These are phyloP conservation scores for Xylaria arbuscula DNA, from an alignment of 2,329 filamentous ascomycete genomes.

Conservation along the genomic window DNA sequence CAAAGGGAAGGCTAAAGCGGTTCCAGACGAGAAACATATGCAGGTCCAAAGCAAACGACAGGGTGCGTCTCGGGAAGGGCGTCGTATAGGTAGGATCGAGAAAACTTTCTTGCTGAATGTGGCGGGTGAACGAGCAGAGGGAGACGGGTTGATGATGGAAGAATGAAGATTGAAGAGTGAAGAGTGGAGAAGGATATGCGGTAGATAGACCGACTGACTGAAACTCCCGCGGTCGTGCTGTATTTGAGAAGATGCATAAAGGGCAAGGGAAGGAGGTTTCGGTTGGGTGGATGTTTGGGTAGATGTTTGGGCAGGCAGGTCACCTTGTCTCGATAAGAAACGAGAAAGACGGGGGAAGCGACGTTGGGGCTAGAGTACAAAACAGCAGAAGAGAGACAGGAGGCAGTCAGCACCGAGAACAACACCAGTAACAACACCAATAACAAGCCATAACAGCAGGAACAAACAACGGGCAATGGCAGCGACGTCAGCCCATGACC, in stretches of 20 bases:
- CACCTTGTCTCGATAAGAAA: not conserved
- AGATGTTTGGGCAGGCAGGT: not conserved
- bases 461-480: not conserved
- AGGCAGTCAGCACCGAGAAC: not conserved
- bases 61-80: not conserved
- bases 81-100: constrained; percentile 1
- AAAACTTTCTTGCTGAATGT: constrained; percentile 3
- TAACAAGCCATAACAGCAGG: not conserved
- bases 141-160: not conserved
- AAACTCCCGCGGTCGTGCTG: too few species aligned
- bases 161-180: not conserved
- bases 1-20: not conserved
- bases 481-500: not conserved
- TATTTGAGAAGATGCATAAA: not conserved
- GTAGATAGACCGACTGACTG: too few species aligned
- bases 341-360: not conserved
- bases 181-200: not conserved
- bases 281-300: too few species aligned
- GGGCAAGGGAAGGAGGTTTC: too few species aligned
- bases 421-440: not conserved
- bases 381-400: not conserved
- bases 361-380: not conserved
- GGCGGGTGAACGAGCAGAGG: not conserved
- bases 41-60: constrained; percentile 14
- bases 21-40: not conserved